Percentiles rank a stretch among this genome's conserved stretches.
phyloP scores from a whole-genome alignment of 2,329 filamentous ascomycete species.

The Microdochium paspali region DNA sequence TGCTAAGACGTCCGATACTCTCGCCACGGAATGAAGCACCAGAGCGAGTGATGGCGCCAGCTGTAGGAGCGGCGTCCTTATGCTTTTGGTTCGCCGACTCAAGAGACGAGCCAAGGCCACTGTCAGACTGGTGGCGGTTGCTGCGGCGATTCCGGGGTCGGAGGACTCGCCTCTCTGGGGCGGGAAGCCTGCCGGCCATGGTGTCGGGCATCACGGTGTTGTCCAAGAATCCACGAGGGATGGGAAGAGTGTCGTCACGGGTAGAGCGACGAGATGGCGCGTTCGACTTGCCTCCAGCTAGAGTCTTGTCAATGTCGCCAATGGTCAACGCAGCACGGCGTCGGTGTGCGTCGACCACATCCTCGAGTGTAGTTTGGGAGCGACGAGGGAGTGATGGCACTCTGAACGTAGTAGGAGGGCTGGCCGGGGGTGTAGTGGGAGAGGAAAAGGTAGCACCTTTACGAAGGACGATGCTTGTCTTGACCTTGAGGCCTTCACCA shows the following conservation, averaged over 20 bases:
- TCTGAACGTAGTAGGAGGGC: slow-evolving; percentile 27
- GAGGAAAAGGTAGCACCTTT: slow-evolving; percentile 64
- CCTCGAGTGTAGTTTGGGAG: slow-evolving; percentile 61
- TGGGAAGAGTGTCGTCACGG: slow-evolving; percentile 46
- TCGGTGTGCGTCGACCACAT: slow-evolving; percentile 60
- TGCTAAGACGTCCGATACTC: slow-evolving; percentile 53
- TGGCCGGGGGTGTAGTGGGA: slow-evolving; percentile 30
- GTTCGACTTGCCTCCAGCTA: slow-evolving; percentile 34
- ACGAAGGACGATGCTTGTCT: slow-evolving; percentile 49
- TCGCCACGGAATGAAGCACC: slow-evolving; percentile 34
- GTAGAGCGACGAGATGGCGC: slow-evolving; percentile 31
- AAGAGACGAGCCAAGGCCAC: slow-evolving; percentile 78
- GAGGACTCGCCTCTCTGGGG: slow-evolving; percentile 37
- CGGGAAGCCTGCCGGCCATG: slow-evolving; percentile 22
- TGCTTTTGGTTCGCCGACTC: slow-evolving; percentile 48
- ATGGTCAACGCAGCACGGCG: slow-evolving; percentile 60
- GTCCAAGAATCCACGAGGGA: slow-evolving; percentile 50
- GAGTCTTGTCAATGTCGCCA: slow-evolving; percentile 53
- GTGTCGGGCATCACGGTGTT: slow-evolving; percentile 42
- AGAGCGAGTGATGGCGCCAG: slow-evolving; percentile 54
- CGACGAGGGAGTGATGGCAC: slow-evolving; percentile 51
- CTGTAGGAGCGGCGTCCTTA: slow-evolving; percentile 29
- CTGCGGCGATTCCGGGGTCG: slow-evolving; percentile 46
- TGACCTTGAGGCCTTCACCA: slow-evolving; percentile 33
- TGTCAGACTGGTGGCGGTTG: slow-evolving; percentile 71